Conservation (phyloP, 768 basidiomycete genomes). For the Podaxis pistillaris region DNA sequence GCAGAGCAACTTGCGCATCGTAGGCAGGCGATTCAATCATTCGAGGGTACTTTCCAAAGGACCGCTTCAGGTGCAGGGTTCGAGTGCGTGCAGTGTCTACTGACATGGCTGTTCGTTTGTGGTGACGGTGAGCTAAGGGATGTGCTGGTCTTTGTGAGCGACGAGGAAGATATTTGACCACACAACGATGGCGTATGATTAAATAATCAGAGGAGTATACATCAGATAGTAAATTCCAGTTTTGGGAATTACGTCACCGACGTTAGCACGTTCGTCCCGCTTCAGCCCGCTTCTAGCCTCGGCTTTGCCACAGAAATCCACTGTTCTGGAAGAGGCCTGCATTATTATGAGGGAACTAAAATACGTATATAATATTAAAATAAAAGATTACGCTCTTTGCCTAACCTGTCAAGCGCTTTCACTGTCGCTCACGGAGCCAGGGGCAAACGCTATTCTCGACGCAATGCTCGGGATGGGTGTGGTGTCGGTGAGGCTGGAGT, state of each 20-base stretch:
- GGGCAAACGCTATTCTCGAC: not conserved
- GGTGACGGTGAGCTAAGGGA: not conserved
- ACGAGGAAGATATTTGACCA: not conserved
- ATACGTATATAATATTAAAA: no score
- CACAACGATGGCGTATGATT: not conserved
- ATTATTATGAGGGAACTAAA: no score
- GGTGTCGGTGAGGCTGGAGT: not conserved
- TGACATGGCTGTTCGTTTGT: slow-evolving; percentile 21
- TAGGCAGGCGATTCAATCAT: slow-evolving; percentile 71
- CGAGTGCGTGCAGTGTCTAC: slow-evolving; percentile 32
- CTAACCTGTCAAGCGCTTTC: not conserved
- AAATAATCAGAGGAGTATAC: slow-evolving; percentile 2
- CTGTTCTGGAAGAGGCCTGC: no score
- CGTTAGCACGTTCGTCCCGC: no score
- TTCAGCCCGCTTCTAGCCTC: no score
- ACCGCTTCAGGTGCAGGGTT: slow-evolving; percentile 57
- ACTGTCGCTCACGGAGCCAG: not conserved
- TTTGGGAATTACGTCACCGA: not conserved
- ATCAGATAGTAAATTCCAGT: not conserved
- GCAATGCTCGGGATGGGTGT: not conserved
- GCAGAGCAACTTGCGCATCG: slow-evolving; percentile 52
- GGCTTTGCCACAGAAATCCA: no score
- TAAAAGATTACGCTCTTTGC: not conserved
- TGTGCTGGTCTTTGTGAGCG: not conserved
- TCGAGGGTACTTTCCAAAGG: slow-evolving; percentile 67